A percentile compares a stretch with the other conserved stretches of the same genome.
Evolutionary conservation across 306 rosid genomes (phyloP).

Genomic region (Acacia acuminata): DNA sequence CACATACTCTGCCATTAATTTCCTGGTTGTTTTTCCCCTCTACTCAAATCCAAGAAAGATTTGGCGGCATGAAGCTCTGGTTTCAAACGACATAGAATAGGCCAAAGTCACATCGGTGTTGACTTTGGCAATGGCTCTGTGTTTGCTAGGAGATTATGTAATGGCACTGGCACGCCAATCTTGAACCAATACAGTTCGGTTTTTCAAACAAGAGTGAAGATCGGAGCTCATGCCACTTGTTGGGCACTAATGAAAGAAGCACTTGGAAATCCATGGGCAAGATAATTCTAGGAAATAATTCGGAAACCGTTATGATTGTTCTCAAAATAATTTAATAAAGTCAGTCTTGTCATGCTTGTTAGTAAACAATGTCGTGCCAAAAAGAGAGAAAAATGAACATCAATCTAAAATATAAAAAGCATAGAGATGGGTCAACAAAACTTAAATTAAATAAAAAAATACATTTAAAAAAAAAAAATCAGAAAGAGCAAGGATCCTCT

Average conservation of each 20-base stretch:
- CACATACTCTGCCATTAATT: constrained; percentile 40
- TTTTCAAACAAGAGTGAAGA: not conserved
- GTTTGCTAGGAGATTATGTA: not conserved
- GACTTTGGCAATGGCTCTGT: not conserved
- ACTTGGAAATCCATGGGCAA: not conserved
- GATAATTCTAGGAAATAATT: not conserved
- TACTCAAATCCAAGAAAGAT: not conserved
- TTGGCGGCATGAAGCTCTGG: not conserved
- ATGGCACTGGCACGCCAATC: not conserved
- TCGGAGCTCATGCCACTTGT: not conserved
- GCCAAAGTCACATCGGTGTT: not conserved
- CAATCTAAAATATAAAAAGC: not conserved
- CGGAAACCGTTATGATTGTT: not conserved
- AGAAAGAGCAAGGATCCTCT: not conserved
- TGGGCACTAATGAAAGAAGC: not conserved
- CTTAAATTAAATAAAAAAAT: not conserved
- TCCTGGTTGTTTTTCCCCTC: not conserved
- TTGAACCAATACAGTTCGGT: not conserved
- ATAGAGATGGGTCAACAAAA: not conserved
- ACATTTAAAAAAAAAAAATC: not conserved
- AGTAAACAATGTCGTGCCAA: not conserved
- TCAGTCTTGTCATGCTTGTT: not conserved
- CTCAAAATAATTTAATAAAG: not conserved
- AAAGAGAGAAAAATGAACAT: not conserved
- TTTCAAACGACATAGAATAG: not conserved